These are phyloP conservation scores for Hypoxylon sp. DNA, from an alignment of 2,329 filamentous ascomycete genomes.

Conservation along the genomic window DNA sequence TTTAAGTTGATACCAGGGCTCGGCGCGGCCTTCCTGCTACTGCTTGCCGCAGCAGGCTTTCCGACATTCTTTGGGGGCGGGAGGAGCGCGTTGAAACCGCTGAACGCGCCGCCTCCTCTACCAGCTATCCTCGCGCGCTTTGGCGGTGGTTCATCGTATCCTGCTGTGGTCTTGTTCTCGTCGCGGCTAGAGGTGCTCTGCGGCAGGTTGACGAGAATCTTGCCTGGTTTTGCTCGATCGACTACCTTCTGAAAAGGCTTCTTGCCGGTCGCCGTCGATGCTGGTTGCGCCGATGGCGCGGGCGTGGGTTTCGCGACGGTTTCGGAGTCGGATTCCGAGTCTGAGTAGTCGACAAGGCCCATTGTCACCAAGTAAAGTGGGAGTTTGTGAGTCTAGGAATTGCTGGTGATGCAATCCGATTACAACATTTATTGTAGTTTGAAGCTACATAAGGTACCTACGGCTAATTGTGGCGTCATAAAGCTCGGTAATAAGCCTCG, in stretches of 20 bases:
- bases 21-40: slow-evolving; percentile 57
- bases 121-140: slow-evolving; percentile 75
- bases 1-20: slow-evolving; percentile 78
- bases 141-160: slow-evolving; percentile 70
- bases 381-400: slow-evolving; percentile 23
- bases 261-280: slow-evolving; percentile 60
- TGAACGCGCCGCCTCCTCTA: slow-evolving; percentile 72
- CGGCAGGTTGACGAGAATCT: slow-evolving; percentile 86
- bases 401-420: slow-evolving; percentile 20
- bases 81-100: slow-evolving; percentile 88
- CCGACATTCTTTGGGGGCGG: slow-evolving; percentile 81
- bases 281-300: slow-evolving; percentile 29
- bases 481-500: not conserved
- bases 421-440: too few relatives aligned
- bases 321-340: slow-evolving; percentile 85
- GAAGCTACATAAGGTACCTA: not conserved
- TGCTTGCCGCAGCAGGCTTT: slow-evolving; percentile 54
- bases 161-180: slow-evolving; percentile 51
- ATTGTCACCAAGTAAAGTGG: slow-evolving; percentile 61
- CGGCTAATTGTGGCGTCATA: slow-evolving; percentile 36
- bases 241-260: slow-evolving; percentile 83
- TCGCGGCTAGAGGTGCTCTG: slow-evolving; percentile 62
- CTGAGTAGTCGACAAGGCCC: slow-evolving; percentile 87
- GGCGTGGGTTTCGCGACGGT: slow-evolving; percentile 63
- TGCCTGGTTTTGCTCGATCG: slow-evolving; percentile 83